Evolutionary conservation across 139 green algal species (phyloP).

Genomic region (Medakamo hakoo): DNA sequence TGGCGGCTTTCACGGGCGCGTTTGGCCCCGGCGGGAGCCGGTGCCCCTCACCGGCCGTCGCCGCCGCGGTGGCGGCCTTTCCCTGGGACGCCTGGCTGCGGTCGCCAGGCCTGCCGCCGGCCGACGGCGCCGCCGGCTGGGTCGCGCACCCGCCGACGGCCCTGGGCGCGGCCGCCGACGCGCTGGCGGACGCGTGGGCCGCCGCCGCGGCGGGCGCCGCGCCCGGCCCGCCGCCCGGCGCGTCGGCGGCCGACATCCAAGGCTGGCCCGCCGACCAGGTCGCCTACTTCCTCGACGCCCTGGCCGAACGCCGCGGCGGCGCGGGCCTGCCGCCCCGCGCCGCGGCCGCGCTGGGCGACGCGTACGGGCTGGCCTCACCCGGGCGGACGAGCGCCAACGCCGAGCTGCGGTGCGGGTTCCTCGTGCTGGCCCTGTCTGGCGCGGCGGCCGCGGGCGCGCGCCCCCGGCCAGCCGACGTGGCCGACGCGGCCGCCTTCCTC

Average conservation of each 20-base stretch:
- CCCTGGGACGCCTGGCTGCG: not conserved
- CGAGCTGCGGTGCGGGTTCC: not conserved
- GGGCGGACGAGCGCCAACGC: not conserved
- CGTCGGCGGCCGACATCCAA: not conserved
- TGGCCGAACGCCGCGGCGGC: conserved; percentile 17
- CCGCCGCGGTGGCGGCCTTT: not conserved
- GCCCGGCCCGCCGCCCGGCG: not conserved
- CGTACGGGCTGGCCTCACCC: not conserved
- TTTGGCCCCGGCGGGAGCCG: not conserved
- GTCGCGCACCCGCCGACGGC: too few species aligned
- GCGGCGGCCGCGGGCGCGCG: too few species aligned
- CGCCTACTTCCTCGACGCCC: conserved; percentile 47
- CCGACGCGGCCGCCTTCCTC: conserved; percentile 28
- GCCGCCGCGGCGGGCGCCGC: not conserved
- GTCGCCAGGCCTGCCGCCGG: not conserved
- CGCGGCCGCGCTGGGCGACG: too few species aligned
- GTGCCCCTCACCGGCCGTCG: conserved; percentile 17
- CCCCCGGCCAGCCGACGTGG: conserved; percentile 39
- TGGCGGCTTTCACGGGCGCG: not conserved
- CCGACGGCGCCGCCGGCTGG: not conserved
- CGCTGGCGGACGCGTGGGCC: not conserved
- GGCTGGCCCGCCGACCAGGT: conserved; percentile 26
- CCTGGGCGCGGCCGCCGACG: not conserved
- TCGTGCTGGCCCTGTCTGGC: not conserved
- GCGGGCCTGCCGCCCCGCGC: not conserved